phyloP scores from a whole-genome alignment of 140 eudicot genomes.

The Stevia rebaudiana region DNA sequence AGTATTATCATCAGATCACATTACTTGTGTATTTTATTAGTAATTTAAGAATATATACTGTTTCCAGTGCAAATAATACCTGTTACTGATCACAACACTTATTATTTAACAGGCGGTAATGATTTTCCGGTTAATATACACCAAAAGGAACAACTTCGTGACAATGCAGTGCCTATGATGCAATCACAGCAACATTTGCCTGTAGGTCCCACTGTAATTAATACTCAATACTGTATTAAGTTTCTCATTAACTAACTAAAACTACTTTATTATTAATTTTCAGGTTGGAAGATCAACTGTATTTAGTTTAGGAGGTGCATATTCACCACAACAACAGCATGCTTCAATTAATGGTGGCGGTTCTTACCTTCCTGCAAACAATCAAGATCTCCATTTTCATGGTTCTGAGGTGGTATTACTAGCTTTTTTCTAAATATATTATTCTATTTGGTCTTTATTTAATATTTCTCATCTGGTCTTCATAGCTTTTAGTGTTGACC shows the following conservation, averaged over 20 bases:
- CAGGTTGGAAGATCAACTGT: slow-evolving; percentile 79
- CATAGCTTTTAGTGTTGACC: neutral
- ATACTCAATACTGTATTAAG: neutral
- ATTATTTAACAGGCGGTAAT: slow-evolving; percentile 50
- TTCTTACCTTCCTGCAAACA: slow-evolving; percentile 53
- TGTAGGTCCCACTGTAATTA: slow-evolving; percentile 35
- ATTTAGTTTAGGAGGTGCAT: slow-evolving; percentile 57
- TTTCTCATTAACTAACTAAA: slow-evolving; percentile 16
- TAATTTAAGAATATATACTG: neutral
- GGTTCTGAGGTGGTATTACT: slow-evolving; percentile 52
- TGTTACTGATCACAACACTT: neutral
- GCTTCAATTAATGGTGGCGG: slow-evolving; percentile 53
- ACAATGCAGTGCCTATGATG: slow-evolving; percentile 56
- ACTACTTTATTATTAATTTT: slow-evolving; percentile 14
- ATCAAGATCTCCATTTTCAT: slow-evolving; percentile 71
- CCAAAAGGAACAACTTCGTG: slow-evolving; percentile 86
- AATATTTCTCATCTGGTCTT: neutral
- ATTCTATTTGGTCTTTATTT: neutral
- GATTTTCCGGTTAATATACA: slow-evolving; percentile 61
- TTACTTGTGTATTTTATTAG: neutral
- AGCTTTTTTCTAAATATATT: no score
- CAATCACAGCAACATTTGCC: slow-evolving; percentile 74
- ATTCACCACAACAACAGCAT: slow-evolving; percentile 73
- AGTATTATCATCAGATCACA: slow-evolving; percentile 4
- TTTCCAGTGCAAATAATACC: neutral